Evolutionary conservation across 495 filamentous ascomycete genomes (phyloP), one percentile per base, ranked within the genome.

Genomic region (Penicillium arizonense): DNA sequence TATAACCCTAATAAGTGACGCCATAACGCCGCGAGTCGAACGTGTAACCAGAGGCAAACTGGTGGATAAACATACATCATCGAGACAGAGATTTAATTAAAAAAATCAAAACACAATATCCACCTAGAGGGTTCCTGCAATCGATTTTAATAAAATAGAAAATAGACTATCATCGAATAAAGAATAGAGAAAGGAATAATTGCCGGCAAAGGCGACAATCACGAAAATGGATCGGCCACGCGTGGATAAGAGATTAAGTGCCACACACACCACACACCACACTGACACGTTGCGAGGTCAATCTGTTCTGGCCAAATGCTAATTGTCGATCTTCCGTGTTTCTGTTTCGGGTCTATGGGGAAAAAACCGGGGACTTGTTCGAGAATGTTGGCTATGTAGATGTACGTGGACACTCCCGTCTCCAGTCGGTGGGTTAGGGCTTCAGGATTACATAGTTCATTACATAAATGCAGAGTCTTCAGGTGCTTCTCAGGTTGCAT

Each of bases 311-410:
- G 36, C 47, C 34, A 35, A 13, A 47, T 51, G 11, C 55, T 52
- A 50, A 20, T 28, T 28, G 52, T 61, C 52, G 61, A 64, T 64
- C 61, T 41, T 48, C 58, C 49, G 59, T 35, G 36, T 34, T 39
- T 32, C 20, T 48, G 57, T 62, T 62, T 62, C 47, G 48, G 34
- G 46, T 56, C 30, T 53, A 57, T 61, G 57, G 37, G 28, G 53
- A 37, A 33, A 42, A 48, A 41, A 30, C 10, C 6, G 23, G 34
- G 46, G 47, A 12, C 16, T 50, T 21, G 38, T 45, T 53, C 51
- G 18, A 54, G 35, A 47, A 38, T 11, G 20, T 6, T 37, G 11
- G 9, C 30, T 35, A 23, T 8, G 21, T 44, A 6, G 12, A 13
- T 6, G 14, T 18, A 26, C 24, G 24, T 26, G 24, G 24, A 26